phyloP scores from a whole-genome alignment of 768 basidiomycete species.

The Collybiopsis luxurians region DNA sequence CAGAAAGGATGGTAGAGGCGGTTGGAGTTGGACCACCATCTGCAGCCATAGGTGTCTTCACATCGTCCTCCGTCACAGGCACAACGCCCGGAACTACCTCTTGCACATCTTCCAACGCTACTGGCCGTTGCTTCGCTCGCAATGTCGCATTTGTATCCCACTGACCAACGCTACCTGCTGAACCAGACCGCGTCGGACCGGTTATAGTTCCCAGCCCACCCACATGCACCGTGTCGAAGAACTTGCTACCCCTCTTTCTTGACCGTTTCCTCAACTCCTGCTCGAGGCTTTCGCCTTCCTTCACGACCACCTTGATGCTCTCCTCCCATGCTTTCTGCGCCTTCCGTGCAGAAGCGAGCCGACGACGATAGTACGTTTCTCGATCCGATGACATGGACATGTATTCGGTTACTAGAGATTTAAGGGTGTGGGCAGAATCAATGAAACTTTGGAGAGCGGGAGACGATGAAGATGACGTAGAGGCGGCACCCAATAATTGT shows the following conservation, averaged over 20 bases:
- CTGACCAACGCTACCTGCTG: background rate
- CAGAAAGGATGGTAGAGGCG: constrained; percentile 3
- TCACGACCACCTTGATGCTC: constrained; percentile 81
- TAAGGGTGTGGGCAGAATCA: constrained; percentile 56
- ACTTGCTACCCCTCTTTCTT: constrained; percentile 55
- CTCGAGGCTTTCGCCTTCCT: constrained; percentile 84
- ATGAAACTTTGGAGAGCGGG: constrained; percentile 50
- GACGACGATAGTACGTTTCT: constrained; percentile 76
- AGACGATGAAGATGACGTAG: constrained; percentile 19
- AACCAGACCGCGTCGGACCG: too few relatives aligned
- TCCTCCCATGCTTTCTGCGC: constrained; percentile 82
- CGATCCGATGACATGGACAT: constrained; percentile 67
- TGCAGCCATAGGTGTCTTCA: background rate
- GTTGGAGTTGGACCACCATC: constrained; percentile 9
- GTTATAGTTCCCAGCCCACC: constrained; percentile 8
- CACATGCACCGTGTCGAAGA: constrained; percentile 33
- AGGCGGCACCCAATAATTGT: constrained; percentile 56
- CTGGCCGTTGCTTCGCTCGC: constrained; percentile 18
- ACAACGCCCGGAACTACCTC: background rate
- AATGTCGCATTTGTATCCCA: background rate
- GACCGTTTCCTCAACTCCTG: constrained; percentile 65
- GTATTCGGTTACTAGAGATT: constrained; percentile 64
- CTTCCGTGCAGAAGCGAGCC: constrained; percentile 57
- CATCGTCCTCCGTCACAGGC: background rate
- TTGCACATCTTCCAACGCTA: constrained; percentile 9